Evolutionary conservation across 2,329 filamentous ascomycete genomes (phyloP).

Genomic region (Aspergillus caelatus): DNA sequence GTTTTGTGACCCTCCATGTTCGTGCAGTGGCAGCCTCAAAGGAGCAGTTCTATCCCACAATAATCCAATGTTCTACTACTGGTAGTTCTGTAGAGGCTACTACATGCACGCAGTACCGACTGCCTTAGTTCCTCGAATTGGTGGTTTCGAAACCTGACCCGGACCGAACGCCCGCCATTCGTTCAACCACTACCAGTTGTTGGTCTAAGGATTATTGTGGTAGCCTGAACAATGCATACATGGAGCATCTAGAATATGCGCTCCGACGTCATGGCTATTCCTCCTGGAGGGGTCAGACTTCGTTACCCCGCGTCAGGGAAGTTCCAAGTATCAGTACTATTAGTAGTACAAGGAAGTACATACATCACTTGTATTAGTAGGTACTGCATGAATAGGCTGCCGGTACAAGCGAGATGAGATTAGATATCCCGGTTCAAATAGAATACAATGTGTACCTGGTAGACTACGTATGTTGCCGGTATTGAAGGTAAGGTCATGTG

Average conservation of each 20-base stretch:
- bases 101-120: background rate
- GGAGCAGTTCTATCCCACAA: background rate
- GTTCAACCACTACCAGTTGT: background rate
- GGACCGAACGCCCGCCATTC: too few species aligned
- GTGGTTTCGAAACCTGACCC: too few species aligned
- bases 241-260: background rate
- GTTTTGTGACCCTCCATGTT: background rate
- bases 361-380: background rate
- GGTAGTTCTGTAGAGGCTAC: background rate
- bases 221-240: too few species aligned
- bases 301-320: background rate
- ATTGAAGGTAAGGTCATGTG: background rate
- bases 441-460: background rate
- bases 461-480: background rate
- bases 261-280: background rate
- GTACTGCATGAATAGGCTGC: background rate
- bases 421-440: background rate
- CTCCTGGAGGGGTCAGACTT: background rate
- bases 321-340: background rate
- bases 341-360: background rate
- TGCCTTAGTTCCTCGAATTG: background rate
- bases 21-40: background rate
- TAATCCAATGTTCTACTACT: background rate
- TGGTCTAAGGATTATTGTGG: too few species aligned
- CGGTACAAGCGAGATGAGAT: background rate